Percentiles rank a stretch among this genome's conserved stretches.
These are phyloP conservation scores for Acacia pycnantha DNA, from an alignment of 331 rosid genomes.

Conservation along the genomic window DNA sequence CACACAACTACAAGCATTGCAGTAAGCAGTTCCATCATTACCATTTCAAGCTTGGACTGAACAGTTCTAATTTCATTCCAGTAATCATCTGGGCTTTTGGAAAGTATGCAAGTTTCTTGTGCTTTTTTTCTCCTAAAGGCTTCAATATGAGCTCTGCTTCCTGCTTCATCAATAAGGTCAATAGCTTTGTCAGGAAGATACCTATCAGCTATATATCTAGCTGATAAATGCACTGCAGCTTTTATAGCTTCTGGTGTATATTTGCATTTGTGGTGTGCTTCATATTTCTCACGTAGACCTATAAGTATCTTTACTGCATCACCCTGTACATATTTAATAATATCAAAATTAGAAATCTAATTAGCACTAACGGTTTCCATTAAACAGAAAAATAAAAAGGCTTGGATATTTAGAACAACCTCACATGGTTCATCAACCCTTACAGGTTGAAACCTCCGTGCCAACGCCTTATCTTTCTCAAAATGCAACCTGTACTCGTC, in stretches of 20 bases:
- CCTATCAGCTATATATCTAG: conserved; percentile 83
- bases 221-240: conserved; percentile 83
- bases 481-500: conserved; percentile 81
- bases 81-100: conserved; percentile 69
- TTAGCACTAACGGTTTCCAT: conserved; percentile 11
- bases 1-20: conserved; percentile 9
- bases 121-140: conserved; percentile 66
- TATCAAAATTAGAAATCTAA: conserved; percentile 25
- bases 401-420: conserved; percentile 46
- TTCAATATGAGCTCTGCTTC: conserved; percentile 89
- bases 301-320: conserved; percentile 71
- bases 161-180: conserved; percentile 95
- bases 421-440: conserved; percentile 82
- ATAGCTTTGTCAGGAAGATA: conserved; percentile 97
- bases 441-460: conserved; percentile 87
- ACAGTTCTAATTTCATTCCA: conserved; percentile 82
- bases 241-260: conserved; percentile 71
- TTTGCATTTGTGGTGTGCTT: conserved; percentile 84
- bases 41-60: conserved; percentile 77
- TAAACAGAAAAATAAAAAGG: conserved; percentile 16
- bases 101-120: conserved; percentile 53
- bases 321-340: conserved; percentile 43
- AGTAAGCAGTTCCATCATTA: conserved; percentile 52
- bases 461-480: conserved; percentile 87
- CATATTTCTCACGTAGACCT: conserved; percentile 79